Conservation (phyloP, 306 rosid genomes). For the Lagenaria siceraria region DNA sequence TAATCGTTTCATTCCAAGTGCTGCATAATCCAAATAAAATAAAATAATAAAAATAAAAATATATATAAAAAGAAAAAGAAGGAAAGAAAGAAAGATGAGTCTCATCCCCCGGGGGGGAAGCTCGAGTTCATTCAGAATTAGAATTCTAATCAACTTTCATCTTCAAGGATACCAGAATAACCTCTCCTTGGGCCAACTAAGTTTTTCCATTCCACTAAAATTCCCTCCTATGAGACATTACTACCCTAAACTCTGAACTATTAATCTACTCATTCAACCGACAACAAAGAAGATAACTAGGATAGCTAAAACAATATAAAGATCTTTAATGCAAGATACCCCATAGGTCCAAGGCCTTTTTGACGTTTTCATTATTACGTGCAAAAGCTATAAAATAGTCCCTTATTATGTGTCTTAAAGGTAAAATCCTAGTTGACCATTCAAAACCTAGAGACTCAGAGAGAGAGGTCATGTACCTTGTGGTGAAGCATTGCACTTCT, state of each 20-base stretch:
- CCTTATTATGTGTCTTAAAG: not conserved
- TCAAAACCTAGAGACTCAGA: not conserved
- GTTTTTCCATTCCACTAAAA: not conserved
- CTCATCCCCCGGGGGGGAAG: not conserved
- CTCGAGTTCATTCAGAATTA: not conserved
- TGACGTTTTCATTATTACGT: not conserved
- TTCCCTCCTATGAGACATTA: not conserved
- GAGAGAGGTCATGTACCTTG: constrained; percentile 37
- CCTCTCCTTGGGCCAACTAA: not conserved
- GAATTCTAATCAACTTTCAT: not conserved
- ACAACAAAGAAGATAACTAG: not conserved
- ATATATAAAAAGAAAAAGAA: not conserved
- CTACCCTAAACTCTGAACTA: not conserved
- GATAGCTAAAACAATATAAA: not conserved
- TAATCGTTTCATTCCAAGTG: constrained; percentile 76
- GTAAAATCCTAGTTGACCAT: not conserved
- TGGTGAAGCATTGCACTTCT: constrained; percentile 78
- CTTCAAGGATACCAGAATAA: not conserved
- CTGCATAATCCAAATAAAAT: constrained; percentile 25
- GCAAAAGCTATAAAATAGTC: not conserved
- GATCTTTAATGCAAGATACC: not conserved
- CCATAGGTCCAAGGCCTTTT: not conserved
- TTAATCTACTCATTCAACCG: not conserved
- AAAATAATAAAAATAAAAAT: not conserved
- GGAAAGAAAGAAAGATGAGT: not conserved